A percentile compares a stretch with the other conserved stretches of the same genome.
These are phyloP conservation scores for Schizochytrium sp. DNA, from an alignment of 108 stramenopile species.

Conservation along the genomic window DNA sequence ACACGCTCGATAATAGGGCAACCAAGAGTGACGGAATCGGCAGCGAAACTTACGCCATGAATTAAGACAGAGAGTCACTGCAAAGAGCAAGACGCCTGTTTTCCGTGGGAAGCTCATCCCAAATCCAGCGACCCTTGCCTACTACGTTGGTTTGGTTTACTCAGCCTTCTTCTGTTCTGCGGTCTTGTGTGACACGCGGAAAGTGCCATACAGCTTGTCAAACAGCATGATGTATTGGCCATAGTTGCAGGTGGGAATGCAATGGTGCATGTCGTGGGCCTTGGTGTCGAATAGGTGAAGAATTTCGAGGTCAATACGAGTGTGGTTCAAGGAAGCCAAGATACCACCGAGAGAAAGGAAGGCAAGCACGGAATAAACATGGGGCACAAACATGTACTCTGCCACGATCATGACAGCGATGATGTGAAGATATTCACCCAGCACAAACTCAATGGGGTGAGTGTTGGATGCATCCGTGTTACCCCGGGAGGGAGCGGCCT, in stretches of 20 bases:
- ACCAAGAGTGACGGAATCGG: too few relatives aligned
- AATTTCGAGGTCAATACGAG: slow-evolving; percentile 84
- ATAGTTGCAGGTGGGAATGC: slow-evolving; percentile 94
- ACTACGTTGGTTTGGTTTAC: background rate
- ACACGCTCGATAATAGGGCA: too few relatives aligned
- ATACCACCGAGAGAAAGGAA: slow-evolving; percentile 87
- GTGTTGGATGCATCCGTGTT: slow-evolving; percentile 97
- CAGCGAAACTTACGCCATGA: too few relatives aligned
- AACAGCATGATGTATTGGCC: slow-evolving; percentile 97
- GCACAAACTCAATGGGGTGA: slow-evolving; percentile 94
- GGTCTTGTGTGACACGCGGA: slow-evolving; percentile 49
- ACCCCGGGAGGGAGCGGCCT: slow-evolving; percentile 93
- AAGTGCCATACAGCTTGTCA: slow-evolving; percentile 89
- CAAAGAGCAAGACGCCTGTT: too few relatives aligned
- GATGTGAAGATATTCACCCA: slow-evolving; percentile 97
- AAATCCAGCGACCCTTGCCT: too few relatives aligned
- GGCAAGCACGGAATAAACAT: slow-evolving; percentile 71
- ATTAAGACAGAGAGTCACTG: too few relatives aligned
- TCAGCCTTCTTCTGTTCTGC: slow-evolving; percentile 23
- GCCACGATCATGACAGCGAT: slow-evolving; percentile 77
- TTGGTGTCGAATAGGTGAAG: slow-evolving; percentile 85
- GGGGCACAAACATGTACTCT: slow-evolving; percentile 61
- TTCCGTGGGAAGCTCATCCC: too few relatives aligned
- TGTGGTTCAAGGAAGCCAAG: slow-evolving; percentile 94
- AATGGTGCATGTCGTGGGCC: slow-evolving; percentile 95